These are phyloP conservation scores for Arachnopeziza araneosa DNA, from an alignment of 2,329 filamentous ascomycete genomes.

Conservation along the genomic window DNA sequence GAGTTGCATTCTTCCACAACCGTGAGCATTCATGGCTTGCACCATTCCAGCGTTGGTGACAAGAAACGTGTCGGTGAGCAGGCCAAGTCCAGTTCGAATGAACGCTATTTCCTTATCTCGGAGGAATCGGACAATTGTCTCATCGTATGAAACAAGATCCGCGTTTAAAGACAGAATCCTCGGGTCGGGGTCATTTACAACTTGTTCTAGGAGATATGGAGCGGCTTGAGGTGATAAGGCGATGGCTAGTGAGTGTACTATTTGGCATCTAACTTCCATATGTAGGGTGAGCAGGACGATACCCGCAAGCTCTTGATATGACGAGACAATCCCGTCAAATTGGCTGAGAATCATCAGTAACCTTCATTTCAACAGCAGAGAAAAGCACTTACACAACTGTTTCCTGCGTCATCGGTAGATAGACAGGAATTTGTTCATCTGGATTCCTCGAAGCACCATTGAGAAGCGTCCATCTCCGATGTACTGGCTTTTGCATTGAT, in stretches of 20 bases:
- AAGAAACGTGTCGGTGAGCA: conserved; percentile 74
- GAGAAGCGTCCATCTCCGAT: conserved; percentile 78
- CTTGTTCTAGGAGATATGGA: conserved; percentile 62
- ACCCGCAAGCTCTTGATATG: conserved; percentile 73
- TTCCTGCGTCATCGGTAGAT: conserved; percentile 82
- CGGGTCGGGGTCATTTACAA: conserved; percentile 72
- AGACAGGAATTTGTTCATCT: conserved; percentile 62
- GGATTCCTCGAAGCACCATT: conserved; percentile 54
- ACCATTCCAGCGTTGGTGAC: conserved; percentile 66
- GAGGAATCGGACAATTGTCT: conserved; percentile 69
- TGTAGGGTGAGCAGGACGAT: conserved; percentile 81
- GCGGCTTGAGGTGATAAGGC: conserved; percentile 53
- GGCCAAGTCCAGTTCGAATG: conserved; percentile 68
- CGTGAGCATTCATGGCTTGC: conserved; percentile 76
- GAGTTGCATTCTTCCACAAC: conserved; percentile 81
- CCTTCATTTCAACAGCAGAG: background rate
- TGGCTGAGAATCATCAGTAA: conserved; percentile 41
- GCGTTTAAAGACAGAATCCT: conserved; percentile 78
- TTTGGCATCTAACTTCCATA: conserved; percentile 79
- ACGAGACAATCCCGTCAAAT: conserved; percentile 82
- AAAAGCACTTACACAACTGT: conserved; percentile 62
- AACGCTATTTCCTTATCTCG: conserved; percentile 66
- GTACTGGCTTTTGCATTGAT: conserved; percentile 31
- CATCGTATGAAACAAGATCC: conserved; percentile 81
- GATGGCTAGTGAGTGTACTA: conserved; percentile 69